Evolutionary conservation across 495 filamentous ascomycete species (phyloP).

Genomic region (Penicillium paxilli): DNA sequence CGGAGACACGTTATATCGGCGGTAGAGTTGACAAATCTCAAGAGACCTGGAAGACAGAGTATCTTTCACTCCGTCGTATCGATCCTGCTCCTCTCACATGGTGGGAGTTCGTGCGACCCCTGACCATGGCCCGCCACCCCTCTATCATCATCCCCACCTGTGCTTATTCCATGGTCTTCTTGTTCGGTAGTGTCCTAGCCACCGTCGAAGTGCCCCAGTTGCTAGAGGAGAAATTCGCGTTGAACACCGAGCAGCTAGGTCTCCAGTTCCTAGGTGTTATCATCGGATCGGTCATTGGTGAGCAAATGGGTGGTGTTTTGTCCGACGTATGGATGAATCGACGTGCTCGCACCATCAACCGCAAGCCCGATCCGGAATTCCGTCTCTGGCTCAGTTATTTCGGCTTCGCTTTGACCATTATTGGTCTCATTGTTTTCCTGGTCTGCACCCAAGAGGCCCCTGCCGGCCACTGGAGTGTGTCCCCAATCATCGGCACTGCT

Average conservation of each 20-base stretch:
- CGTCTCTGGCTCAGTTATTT: constrained; percentile 56
- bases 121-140: constrained; percentile 38
- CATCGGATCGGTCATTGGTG: constrained; percentile 54
- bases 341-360: constrained; percentile 21
- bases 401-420: constrained; percentile 46
- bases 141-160: constrained; percentile 47
- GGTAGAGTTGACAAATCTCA: constrained; percentile 16
- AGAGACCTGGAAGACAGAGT: constrained; percentile 36
- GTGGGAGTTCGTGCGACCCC: constrained; percentile 48
- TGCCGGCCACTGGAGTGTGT: constrained; percentile 44
- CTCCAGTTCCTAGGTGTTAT: constrained; percentile 54
- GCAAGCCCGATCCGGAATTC: constrained; percentile 40
- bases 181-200: constrained; percentile 43
- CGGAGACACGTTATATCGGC: constrained; percentile 53
- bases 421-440: constrained; percentile 53
- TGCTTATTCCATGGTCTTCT: constrained; percentile 55
- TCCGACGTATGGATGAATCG: constrained; percentile 51
- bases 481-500: constrained; percentile 50
- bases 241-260: constrained; percentile 54
- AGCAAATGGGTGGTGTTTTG: constrained; percentile 50
- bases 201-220: constrained; percentile 56
- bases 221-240: constrained; percentile 47
- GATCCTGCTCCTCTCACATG: constrained; percentile 47
- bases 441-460: constrained; percentile 40
- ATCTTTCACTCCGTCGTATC: constrained; percentile 46